Conservation (phyloP, 176 grass and related monocot genomes). For the Rhynchospora pubera region DNA sequence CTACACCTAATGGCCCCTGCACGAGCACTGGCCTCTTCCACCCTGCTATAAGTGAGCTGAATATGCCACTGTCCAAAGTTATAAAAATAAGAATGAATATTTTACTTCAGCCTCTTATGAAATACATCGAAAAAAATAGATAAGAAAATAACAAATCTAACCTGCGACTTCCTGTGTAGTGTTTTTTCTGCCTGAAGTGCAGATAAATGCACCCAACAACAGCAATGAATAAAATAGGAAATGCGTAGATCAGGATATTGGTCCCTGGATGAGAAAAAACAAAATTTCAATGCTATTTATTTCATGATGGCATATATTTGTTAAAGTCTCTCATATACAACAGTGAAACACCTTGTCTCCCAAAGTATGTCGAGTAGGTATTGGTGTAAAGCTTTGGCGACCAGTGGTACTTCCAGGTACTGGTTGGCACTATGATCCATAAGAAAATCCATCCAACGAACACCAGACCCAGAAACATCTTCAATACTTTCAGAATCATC, state of each 20-base stretch:
- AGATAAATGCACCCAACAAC: conserved; percentile 46
- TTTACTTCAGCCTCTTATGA: background rate
- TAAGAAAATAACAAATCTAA: background rate
- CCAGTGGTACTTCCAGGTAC: conserved; percentile 28
- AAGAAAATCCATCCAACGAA: conserved; percentile 43
- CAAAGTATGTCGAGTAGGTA: conserved; percentile 47
- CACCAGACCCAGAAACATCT: conserved; percentile 17
- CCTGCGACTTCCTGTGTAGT: background rate
- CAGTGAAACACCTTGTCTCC: conserved; percentile 30
- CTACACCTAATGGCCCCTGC: conserved; percentile 43
- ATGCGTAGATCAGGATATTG: conserved; percentile 25
- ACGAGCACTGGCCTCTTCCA: conserved; percentile 46
- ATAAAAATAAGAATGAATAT: background rate
- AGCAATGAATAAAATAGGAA: conserved; percentile 40
- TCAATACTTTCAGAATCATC: background rate
- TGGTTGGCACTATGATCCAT: conserved; percentile 39
- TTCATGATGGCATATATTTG: background rate
- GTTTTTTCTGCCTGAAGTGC: conserved; percentile 26
- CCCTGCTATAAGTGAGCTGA: background rate
- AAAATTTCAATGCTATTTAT: background rate
- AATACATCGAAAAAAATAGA: background rate
- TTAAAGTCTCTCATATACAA: background rate
- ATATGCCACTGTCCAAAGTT: background rate
- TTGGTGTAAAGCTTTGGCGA: conserved; percentile 19
- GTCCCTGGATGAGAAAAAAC: conserved; percentile 14